phyloP scores from a whole-genome alignment of 2,329 filamentous ascomycete species.

The Emergomyces orientalis region DNA sequence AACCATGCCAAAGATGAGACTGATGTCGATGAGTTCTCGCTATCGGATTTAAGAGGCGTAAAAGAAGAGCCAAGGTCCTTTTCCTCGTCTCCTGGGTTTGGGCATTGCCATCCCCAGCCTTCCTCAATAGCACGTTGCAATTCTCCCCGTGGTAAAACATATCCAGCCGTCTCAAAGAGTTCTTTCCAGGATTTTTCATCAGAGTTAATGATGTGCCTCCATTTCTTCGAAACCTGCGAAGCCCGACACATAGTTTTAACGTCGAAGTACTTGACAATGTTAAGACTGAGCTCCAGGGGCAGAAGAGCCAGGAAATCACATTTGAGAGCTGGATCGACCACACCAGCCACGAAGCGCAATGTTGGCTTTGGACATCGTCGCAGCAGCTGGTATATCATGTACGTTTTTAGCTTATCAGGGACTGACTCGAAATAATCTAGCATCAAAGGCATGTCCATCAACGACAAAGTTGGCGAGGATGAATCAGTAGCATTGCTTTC shows the following conservation, averaged over 20 bases:
- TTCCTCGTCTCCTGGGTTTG: slow-evolving; percentile 64
- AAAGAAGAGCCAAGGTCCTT: slow-evolving; percentile 60
- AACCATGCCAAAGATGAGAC: slow-evolving; percentile 16
- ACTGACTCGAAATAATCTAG: slow-evolving; percentile 85
- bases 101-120: slow-evolving; percentile 97
- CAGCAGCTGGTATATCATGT: slow-evolving; percentile 93
- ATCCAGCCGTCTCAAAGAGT: slow-evolving; percentile 76
- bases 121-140: slow-evolving; percentile 76
- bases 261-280: slow-evolving; percentile 80
- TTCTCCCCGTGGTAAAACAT: slow-evolving; percentile 67
- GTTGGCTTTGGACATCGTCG: slow-evolving; percentile 80
- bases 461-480: slow-evolving; percentile 29
- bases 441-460: slow-evolving; percentile 77
- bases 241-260: slow-evolving; percentile 77
- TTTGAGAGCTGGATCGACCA: slow-evolving; percentile 88
- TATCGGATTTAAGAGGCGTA: slow-evolving; percentile 32
- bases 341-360: slow-evolving; percentile 76
- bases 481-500: slow-evolving; percentile 15
- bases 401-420: slow-evolving; percentile 83
- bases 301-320: slow-evolving; percentile 83
- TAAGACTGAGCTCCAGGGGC: slow-evolving; percentile 75
- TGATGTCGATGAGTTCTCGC: slow-evolving; percentile 24
- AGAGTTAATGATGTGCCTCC: slow-evolving; percentile 81
- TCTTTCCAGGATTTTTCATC: slow-evolving; percentile 97
- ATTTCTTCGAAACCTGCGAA: slow-evolving; percentile 87